phyloP scores from a whole-genome alignment of 2,329 filamentous ascomycete species.

The Fusarium sambucinum region DNA sequence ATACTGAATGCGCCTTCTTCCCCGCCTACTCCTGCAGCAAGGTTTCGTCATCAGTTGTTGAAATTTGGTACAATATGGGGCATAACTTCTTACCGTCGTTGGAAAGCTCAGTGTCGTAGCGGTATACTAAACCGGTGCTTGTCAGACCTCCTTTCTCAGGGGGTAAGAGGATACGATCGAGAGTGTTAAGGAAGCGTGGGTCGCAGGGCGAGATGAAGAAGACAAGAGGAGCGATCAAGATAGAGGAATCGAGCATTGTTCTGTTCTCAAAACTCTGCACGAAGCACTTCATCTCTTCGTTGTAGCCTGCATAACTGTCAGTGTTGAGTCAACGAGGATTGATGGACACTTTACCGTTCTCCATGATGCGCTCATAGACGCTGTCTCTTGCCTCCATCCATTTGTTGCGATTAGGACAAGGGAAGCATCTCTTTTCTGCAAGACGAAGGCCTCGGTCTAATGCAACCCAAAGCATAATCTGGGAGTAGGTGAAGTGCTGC shows the following conservation, averaged over 20 bases:
- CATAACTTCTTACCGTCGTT: conserved; percentile 70
- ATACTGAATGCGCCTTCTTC: conserved; percentile 82
- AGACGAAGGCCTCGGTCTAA: conserved; percentile 81
- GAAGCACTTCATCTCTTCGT: conserved; percentile 75
- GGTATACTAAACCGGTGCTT: conserved; percentile 79
- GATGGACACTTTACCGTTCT: conserved; percentile 61
- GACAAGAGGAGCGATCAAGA: conserved; percentile 81
- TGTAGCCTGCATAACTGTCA: conserved; percentile 67
- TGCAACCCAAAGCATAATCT: conserved; percentile 86
- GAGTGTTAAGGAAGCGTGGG: conserved; percentile 77
- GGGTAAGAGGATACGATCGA: conserved; percentile 77
- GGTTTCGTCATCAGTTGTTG: conserved; percentile 15
- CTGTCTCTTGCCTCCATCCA: conserved; percentile 76
- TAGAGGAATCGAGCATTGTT: conserved; percentile 78
- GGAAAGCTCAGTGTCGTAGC: conserved; percentile 76
- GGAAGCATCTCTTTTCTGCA: conserved; percentile 79
- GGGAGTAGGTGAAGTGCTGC: conserved; percentile 84
- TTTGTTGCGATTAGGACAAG: conserved; percentile 74
- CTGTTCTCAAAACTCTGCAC: conserved; percentile 81
- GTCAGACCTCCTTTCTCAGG: conserved; percentile 82
- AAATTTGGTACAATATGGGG: neutral
- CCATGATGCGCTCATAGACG: conserved; percentile 82
- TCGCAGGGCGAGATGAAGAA: conserved; percentile 85
- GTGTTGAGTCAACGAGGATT: neutral
- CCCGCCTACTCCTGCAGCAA: conserved; percentile 72